Percentiles rank a stretch among this genome's conserved stretches.
phyloP scores from a whole-genome alignment of 495 filamentous ascomycete species.

The Aspergillus steynii region DNA sequence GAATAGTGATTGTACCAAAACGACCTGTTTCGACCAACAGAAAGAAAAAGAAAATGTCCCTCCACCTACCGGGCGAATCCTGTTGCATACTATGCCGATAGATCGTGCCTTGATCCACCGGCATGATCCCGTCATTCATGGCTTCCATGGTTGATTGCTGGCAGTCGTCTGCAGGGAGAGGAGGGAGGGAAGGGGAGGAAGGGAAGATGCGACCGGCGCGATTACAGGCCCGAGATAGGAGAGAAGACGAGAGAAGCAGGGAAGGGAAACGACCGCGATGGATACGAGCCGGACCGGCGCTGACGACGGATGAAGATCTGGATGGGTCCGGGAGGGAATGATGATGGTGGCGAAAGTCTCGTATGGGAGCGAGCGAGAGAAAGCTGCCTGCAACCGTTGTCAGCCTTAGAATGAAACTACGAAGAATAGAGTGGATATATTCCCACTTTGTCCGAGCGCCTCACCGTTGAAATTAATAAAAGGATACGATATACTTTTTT shows the following conservation, averaged over 20 bases:
- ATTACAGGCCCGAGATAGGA: background rate
- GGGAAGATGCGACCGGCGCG: slow-evolving; percentile 23
- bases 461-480: slow-evolving; percentile 13
- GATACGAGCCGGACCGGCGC: background rate
- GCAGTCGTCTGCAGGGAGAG: background rate
- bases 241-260: background rate
- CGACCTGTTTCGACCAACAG: background rate
- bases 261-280: slow-evolving; percentile 4
- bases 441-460: slow-evolving; percentile 19
- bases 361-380: background rate
- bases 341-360: background rate
- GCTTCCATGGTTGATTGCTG: slow-evolving; percentile 19
- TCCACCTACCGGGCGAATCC: background rate
- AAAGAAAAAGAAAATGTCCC: background rate
- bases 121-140: slow-evolving; percentile 19
- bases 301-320: background rate
- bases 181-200: background rate
- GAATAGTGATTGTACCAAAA: background rate
- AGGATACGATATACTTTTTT: slow-evolving; percentile 1
- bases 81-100: slow-evolving; percentile 18
- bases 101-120: slow-evolving; percentile 17
- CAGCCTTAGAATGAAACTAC: slow-evolving; percentile 22
- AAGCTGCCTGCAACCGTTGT: slow-evolving; percentile 13
- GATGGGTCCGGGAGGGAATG: slow-evolving; percentile 5
- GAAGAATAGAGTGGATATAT: slow-evolving; percentile 18